Conservation (phyloP, 495 filamentous ascomycete genomes). For the Podospora anserina region DNA sequence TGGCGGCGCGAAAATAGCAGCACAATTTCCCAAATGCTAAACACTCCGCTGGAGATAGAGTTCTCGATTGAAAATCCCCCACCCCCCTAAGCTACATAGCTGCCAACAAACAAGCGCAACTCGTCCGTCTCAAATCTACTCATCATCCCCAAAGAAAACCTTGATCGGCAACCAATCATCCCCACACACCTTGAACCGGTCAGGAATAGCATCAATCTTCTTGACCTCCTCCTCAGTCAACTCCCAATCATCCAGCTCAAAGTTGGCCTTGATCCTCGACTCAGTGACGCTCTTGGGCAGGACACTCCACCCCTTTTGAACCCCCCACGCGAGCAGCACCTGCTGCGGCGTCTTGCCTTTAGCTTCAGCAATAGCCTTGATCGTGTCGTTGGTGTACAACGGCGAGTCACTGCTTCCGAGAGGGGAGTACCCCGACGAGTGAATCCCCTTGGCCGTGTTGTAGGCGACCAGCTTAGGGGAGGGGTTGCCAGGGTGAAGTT, state of each 20-base stretch:
- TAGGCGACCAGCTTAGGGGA: conserved; percentile 77
- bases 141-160: conserved; percentile 87
- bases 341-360: conserved; percentile 68
- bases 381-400: conserved; percentile 57
- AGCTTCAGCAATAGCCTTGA: conserved; percentile 59
- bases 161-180: conserved; percentile 69
- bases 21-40: too few species aligned
- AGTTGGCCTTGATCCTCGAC: conserved; percentile 60
- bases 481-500: conserved; percentile 80
- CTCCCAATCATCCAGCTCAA: conserved; percentile 61
- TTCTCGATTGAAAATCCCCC: too few species aligned
- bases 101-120: background rate
- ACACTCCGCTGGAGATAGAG: too few species aligned
- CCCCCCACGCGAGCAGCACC: conserved; percentile 64
- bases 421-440: conserved; percentile 65
- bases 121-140: conserved; percentile 29
- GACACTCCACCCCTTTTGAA: conserved; percentile 70
- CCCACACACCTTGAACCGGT: conserved; percentile 71
- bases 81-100: too few species aligned
- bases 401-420: conserved; percentile 56
- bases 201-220: conserved; percentile 59
- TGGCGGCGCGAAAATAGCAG: too few species aligned
- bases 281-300: conserved; percentile 67
- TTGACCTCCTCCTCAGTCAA: conserved; percentile 62
- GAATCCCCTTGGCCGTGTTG: conserved; percentile 64